A percentile compares a stretch with the other conserved stretches of the same genome.
Evolutionary conservation across 768 basidiomycete species (phyloP).

Genomic region (Clathrus columnatus): DNA sequence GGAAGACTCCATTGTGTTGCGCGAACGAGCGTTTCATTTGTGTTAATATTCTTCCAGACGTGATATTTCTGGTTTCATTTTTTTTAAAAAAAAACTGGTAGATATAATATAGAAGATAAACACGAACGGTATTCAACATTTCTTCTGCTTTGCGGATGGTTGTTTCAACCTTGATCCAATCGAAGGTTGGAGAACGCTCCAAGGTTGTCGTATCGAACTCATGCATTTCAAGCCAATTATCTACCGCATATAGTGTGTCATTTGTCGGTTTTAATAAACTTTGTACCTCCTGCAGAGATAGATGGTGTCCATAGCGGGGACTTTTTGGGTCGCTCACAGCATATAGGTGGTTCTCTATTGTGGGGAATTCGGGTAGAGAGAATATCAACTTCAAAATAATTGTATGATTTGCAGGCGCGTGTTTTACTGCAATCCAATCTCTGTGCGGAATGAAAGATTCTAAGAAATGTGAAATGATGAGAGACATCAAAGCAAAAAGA

Average conservation of each 20-base stretch:
- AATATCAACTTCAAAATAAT: constrained; percentile 11
- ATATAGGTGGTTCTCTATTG: constrained; percentile 7
- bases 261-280: neutral
- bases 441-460: neutral
- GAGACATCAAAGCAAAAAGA: too few species aligned
- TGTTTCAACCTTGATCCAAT: constrained; percentile 9
- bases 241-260: neutral
- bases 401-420: neutral
- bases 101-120: neutral
- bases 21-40: constrained; percentile 2
- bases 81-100: neutral
- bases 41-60: neutral
- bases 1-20: constrained; percentile 10
- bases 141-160: constrained; percentile 4
- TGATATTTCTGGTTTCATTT: neutral
- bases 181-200: constrained; percentile 6
- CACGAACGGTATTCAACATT: constrained; percentile 10
- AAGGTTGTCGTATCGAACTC: neutral
- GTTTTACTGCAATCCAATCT: neutral
- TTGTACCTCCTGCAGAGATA: constrained; percentile 10
- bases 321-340: constrained; percentile 2
- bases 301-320: constrained; percentile 5
- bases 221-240: constrained; percentile 3
- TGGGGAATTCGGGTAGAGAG: constrained; percentile 1
- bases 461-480: neutral